Percentiles rank a stretch among this genome's conserved stretches.
Conservation (phyloP, 2,329 filamentous ascomycete species). For the Cercospora sojina region DNA sequence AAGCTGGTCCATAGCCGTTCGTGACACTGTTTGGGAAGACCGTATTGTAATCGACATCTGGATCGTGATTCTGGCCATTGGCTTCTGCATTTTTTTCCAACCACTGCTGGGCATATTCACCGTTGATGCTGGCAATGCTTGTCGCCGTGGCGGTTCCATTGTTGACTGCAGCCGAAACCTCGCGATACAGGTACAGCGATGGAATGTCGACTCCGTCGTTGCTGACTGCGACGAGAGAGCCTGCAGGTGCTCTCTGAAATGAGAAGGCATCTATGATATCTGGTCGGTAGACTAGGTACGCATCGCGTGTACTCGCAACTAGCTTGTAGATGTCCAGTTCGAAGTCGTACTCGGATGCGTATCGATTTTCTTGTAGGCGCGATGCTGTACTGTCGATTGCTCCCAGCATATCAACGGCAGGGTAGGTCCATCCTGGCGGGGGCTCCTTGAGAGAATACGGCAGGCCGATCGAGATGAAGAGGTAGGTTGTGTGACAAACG, state of each 20-base stretch:
- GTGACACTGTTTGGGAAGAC: slow-evolving; percentile 38
- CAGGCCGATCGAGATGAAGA: neutral
- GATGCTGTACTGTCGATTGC: neutral
- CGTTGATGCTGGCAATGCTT: slow-evolving; percentile 42
- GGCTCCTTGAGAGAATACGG: slow-evolving; percentile 31
- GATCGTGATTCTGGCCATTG: slow-evolving; percentile 39
- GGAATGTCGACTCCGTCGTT: slow-evolving; percentile 40
- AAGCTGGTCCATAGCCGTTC: neutral
- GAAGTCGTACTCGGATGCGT: slow-evolving; percentile 44
- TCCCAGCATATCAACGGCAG: slow-evolving; percentile 32
- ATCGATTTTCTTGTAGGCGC: slow-evolving; percentile 34
- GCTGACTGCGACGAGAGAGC: slow-evolving; percentile 31
- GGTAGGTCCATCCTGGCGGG: slow-evolving; percentile 37
- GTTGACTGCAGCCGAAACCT: slow-evolving; percentile 16
- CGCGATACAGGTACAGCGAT: slow-evolving; percentile 37
- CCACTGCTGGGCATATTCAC: slow-evolving; percentile 36
- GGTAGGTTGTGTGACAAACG: neutral
- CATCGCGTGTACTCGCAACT: slow-evolving; percentile 42
- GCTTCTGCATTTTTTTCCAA: slow-evolving; percentile 36
- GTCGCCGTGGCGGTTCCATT: slow-evolving; percentile 28
- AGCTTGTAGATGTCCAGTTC: slow-evolving; percentile 41
- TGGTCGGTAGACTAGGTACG: slow-evolving; percentile 41
- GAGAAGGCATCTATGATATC: slow-evolving; percentile 42
- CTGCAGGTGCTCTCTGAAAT: slow-evolving; percentile 33
- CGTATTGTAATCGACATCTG: slow-evolving; percentile 44